Percentiles rank a stretch among this genome's conserved stretches.
Evolutionary conservation across 2,329 filamentous ascomycete genomes (phyloP).

Genomic region (Berkeleyomyces basicola): DNA sequence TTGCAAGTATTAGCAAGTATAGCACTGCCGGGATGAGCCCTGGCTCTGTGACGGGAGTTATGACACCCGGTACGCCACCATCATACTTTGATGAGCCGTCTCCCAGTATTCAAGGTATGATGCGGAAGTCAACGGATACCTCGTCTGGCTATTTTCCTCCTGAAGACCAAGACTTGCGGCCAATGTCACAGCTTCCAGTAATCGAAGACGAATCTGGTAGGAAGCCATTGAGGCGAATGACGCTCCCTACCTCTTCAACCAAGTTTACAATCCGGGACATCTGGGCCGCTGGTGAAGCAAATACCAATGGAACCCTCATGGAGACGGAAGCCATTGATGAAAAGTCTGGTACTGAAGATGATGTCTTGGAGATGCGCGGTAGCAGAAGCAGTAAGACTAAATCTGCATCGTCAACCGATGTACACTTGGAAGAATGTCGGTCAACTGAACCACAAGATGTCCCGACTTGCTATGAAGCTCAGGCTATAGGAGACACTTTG

Average conservation of each 20-base stretch:
- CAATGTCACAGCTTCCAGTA: constrained; percentile 9
- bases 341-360: constrained; percentile 3
- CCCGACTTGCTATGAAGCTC: not conserved
- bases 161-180: not conserved
- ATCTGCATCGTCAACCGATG: not conserved
- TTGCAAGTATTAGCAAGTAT: constrained; percentile 22
- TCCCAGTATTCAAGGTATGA: constrained; percentile 10
- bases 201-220: constrained; percentile 11
- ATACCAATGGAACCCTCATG: not conserved
- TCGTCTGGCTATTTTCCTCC: constrained; percentile 1
- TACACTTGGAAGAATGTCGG: not conserved
- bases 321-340: constrained; percentile 4
- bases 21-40: constrained; percentile 5
- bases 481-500: constrained; percentile 3
- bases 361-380: constrained; percentile 9
- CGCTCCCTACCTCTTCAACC: constrained; percentile 10
- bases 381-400: not conserved
- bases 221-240: constrained; percentile 13
- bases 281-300: constrained; percentile 9
- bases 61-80: constrained; percentile 6
- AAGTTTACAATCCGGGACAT: constrained; percentile 12
- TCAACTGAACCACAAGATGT: not conserved
- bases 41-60: not conserved
- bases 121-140: constrained; percentile 10
- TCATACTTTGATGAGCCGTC: constrained; percentile 9